Conservation (phyloP, 1,284 basidiomycete species). For the Tilletia setariae region DNA sequence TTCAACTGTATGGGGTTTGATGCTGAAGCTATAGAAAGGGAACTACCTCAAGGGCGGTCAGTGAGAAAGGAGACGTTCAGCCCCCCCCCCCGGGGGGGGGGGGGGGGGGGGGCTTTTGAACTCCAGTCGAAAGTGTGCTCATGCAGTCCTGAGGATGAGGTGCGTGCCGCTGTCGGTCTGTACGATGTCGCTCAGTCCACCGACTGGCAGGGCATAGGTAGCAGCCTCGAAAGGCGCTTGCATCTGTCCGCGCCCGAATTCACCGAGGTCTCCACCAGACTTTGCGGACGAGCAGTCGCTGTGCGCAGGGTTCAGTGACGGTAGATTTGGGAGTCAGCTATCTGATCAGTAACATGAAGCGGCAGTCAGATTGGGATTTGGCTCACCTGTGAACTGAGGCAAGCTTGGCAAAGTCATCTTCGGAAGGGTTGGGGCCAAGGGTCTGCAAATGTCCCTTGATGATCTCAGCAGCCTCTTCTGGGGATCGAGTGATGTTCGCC, state of each 20-base stretch:
- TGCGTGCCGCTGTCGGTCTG: conserved; percentile 95
- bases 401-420: conserved; percentile 43
- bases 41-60: too few relatives aligned
- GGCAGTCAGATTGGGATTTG: too few relatives aligned
- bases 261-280: conserved; percentile 58
- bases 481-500: conserved; percentile 75
- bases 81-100: too few relatives aligned
- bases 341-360: too few relatives aligned
- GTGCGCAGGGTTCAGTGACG: background rate
- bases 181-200: conserved; percentile 79
- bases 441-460: conserved; percentile 57
- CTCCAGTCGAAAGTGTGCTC: background rate
- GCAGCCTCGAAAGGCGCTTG: conserved; percentile 96
- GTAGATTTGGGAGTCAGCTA: too few relatives aligned
- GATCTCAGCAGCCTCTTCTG: conserved; percentile 79
- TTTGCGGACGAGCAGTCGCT: conserved; percentile 53
- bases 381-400: conserved; percentile 43
- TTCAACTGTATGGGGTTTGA: too few relatives aligned
- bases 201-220: conserved; percentile 74
- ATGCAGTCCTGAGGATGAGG: conserved; percentile 83
- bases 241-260: conserved; percentile 85
- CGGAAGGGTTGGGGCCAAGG: conserved; percentile 36
- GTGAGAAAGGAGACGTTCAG: too few relatives aligned
- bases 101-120: too few relatives aligned
- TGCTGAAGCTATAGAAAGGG: too few relatives aligned